Evolutionary conservation across 2,329 filamentous ascomycete species (phyloP).

Genomic region (Pseudogymnoascus sp.): DNA sequence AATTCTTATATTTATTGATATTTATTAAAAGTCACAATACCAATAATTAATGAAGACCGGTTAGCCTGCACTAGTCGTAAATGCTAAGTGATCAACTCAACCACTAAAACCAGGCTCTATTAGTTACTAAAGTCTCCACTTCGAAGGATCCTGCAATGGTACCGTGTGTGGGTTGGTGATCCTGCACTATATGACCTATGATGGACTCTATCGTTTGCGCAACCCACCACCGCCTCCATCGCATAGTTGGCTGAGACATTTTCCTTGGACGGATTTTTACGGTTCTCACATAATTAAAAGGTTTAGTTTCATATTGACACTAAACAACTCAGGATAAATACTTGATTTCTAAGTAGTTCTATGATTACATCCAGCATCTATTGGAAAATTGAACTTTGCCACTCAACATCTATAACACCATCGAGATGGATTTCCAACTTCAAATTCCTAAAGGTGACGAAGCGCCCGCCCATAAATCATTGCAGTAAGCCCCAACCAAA

Average conservation of each 20-base stretch:
- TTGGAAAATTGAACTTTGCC: background rate
- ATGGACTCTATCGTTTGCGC: background rate
- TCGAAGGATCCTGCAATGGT: background rate
- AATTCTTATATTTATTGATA: background rate
- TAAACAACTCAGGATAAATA: background rate
- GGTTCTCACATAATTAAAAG: background rate
- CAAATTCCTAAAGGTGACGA: background rate
- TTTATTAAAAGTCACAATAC: no score
- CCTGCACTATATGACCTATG: background rate
- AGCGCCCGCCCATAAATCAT: background rate
- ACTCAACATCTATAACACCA: background rate
- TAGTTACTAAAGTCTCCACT: background rate
- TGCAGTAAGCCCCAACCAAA: background rate
- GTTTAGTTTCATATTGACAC: background rate
- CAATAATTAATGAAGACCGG: no score
- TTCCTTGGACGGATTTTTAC: background rate
- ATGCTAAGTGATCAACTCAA: background rate
- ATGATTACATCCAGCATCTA: background rate
- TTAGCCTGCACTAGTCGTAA: background rate
- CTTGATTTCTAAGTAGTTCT: background rate
- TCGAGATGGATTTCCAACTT: background rate
- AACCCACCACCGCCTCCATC: background rate
- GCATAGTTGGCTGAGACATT: background rate
- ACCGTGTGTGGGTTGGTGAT: background rate
- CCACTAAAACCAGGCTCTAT: background rate